Conservation (phyloP, 306 rosid species). For the Ziziphus jujuba region DNA sequence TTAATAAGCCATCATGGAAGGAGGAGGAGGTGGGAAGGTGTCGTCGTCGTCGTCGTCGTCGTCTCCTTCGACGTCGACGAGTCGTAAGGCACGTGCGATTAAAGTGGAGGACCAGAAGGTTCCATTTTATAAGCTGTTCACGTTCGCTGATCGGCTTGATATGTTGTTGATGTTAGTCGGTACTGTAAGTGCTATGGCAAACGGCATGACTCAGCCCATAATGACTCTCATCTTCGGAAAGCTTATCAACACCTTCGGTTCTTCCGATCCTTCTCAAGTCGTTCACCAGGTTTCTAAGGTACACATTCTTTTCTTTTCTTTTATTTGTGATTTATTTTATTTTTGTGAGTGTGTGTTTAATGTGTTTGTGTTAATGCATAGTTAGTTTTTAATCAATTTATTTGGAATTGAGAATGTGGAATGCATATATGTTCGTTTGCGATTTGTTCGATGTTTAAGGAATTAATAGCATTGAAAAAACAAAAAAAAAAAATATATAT, state of each 20-base stretch:
- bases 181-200: constrained; percentile 43
- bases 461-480: too few species aligned
- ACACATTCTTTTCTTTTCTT: background rate
- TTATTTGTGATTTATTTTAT: background rate
- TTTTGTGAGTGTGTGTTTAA: background rate
- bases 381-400: too few species aligned
- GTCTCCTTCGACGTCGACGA: too few species aligned
- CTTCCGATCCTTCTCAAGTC: constrained; percentile 24
- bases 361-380: too few species aligned
- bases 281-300: constrained; percentile 58
- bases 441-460: too few species aligned
- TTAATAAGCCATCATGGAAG: too few species aligned
- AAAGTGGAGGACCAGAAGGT: constrained; percentile 34
- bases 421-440: too few species aligned
- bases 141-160: constrained; percentile 61
- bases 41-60: too few species aligned
- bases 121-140: constrained; percentile 60
- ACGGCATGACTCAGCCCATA: constrained; percentile 66
- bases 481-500: too few species aligned
- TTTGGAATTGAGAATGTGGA: too few species aligned
- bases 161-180: constrained; percentile 55
- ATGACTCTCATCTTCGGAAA: constrained; percentile 65
- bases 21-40: too few species aligned
- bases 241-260: constrained; percentile 60
- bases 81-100: background rate